phyloP scores from a whole-genome alignment of 73 alveolate genomes.

The Urostyla sp. region DNA sequence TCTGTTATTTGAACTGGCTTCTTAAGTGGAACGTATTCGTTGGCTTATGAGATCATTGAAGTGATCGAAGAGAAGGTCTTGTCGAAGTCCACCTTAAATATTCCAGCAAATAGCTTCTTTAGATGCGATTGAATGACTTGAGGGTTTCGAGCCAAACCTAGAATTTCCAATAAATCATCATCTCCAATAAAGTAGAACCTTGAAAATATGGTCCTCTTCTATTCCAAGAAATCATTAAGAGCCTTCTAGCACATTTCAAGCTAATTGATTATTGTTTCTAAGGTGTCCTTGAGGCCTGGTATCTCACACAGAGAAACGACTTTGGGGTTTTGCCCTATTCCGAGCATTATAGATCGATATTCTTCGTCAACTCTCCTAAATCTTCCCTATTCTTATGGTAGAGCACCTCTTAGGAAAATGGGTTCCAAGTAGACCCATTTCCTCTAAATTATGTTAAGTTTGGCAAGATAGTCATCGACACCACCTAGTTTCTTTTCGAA shows the following conservation, averaged over 20 bases:
- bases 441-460: conserved; percentile 93
- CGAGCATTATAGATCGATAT: conserved; percentile 93
- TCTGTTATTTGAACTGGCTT: conserved; percentile 90
- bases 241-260: conserved; percentile 99
- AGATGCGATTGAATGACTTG: conserved; percentile 98
- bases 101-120: conserved; percentile 99
- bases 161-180: conserved; percentile 99
- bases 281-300: conserved; percentile 97
- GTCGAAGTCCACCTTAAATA: conserved; percentile 94
- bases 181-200: conserved; percentile 99
- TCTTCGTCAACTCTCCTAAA: conserved; percentile 99
- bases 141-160: conserved; percentile 98
- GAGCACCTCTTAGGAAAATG: conserved; percentile 99
- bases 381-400: conserved; percentile 99
- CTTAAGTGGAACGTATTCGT: conserved; percentile 93
- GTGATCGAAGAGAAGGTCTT: conserved; percentile 89
- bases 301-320: conserved; percentile 91
- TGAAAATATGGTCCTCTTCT: conserved; percentile 98
- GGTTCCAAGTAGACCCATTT: conserved; percentile 99
- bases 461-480: conserved; percentile 93
- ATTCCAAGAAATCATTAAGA: conserved; percentile 98
- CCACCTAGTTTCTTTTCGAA: conserved; percentile 96
- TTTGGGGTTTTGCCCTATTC: conserved; percentile 91
- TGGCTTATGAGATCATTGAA: conserved; percentile 95
- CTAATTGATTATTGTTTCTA: conserved; percentile 94